phyloP scores from a whole-genome alignment of 2,329 filamentous ascomycete genomes.

The Aspergillus novoparasiticus region DNA sequence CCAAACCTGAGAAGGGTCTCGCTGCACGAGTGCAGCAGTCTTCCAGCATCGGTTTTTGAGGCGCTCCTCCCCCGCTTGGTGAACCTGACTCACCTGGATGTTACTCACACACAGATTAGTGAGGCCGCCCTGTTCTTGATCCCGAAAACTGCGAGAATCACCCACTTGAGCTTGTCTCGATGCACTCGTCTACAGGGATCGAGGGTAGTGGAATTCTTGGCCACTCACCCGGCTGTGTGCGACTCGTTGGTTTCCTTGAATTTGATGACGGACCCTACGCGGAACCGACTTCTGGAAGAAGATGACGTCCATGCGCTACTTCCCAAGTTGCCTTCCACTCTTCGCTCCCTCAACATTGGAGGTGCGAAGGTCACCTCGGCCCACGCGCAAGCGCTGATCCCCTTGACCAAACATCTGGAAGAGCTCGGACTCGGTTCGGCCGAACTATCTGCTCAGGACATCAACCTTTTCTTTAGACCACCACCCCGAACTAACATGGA shows the following conservation, averaged over 20 bases:
- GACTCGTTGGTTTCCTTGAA: slow-evolving; percentile 70
- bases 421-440: slow-evolving; percentile 72
- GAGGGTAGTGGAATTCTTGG: slow-evolving; percentile 70
- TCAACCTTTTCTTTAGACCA: slow-evolving; percentile 62
- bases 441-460: slow-evolving; percentile 65
- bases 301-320: slow-evolving; percentile 68
- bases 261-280: slow-evolving; percentile 70
- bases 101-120: slow-evolving; percentile 77
- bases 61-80: slow-evolving; percentile 69
- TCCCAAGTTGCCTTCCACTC: slow-evolving; percentile 64
- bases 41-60: slow-evolving; percentile 69
- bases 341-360: slow-evolving; percentile 75
- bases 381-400: slow-evolving; percentile 66
- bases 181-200: slow-evolving; percentile 70
- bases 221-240: slow-evolving; percentile 68
- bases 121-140: slow-evolving; percentile 71
- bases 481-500: background rate
- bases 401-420: slow-evolving; percentile 71
- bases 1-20: slow-evolving; percentile 69
- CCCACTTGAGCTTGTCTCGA: slow-evolving; percentile 76
- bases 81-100: slow-evolving; percentile 73
- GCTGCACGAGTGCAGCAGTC: slow-evolving; percentile 75
- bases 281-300: slow-evolving; percentile 69
- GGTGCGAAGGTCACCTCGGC: slow-evolving; percentile 69
- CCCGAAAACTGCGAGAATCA: slow-evolving; percentile 70